phyloP scores from a whole-genome alignment of 1,139 yeast species.

The Barnettozyma hawaiiensis region DNA sequence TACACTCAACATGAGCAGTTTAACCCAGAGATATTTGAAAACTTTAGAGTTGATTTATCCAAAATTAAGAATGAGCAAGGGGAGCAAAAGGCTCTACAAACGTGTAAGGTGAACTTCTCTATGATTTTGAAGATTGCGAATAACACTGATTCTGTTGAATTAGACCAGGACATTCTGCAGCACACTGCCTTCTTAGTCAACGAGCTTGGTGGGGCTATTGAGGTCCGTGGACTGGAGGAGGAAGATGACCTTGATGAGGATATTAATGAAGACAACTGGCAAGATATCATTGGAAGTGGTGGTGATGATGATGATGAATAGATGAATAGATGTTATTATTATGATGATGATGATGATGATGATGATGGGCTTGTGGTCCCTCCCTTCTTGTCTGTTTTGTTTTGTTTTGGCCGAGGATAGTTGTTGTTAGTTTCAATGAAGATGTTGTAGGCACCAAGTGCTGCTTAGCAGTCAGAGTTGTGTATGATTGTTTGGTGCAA shows the following conservation, averaged over 20 bases:
- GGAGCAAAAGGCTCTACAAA: constrained; percentile 14
- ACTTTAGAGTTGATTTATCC: constrained; percentile 11
- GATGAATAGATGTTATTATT: not conserved
- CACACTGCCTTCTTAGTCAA: constrained; percentile 46
- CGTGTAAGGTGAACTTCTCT: constrained; percentile 14
- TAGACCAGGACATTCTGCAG: constrained; percentile 49
- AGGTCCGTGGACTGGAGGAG: constrained; percentile 40
- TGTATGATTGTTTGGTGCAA: not conserved
- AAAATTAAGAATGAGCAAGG: constrained; percentile 13
- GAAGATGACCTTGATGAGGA: constrained; percentile 43
- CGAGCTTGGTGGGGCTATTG: constrained; percentile 61
- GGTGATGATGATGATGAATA: constrained; percentile 19
- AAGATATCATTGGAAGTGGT: constrained; percentile 33
- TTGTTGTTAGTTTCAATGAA: not conserved
- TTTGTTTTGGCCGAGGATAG: not conserved
- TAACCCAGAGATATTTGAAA: constrained; percentile 22
- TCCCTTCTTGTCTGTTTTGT: too few species aligned
- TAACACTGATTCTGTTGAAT: constrained; percentile 32
- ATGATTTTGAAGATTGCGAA: constrained; percentile 27
- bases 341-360: too few species aligned
- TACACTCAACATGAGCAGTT: constrained; percentile 12
- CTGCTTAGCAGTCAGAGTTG: not conserved
- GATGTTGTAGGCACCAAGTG: not conserved
- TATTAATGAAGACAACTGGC: constrained; percentile 40
- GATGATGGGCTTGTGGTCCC: not conserved